Conservation (phyloP, 2,329 filamentous ascomycete species). For the Rutstroemia sp. region DNA sequence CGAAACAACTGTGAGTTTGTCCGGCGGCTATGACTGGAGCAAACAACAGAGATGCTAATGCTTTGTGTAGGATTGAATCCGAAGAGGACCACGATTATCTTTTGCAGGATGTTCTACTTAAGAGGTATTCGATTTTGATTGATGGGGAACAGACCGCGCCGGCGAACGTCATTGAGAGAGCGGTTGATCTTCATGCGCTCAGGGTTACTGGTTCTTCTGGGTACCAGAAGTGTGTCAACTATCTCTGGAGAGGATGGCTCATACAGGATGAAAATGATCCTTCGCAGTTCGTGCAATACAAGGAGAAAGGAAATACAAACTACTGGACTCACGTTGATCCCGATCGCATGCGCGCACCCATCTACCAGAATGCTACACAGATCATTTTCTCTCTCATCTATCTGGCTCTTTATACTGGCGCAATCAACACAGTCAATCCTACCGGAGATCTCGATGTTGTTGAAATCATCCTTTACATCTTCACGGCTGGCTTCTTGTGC, state of each 20-base stretch:
- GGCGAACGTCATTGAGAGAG: conserved; percentile 84
- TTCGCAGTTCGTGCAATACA: conserved; percentile 82
- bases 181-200: conserved; percentile 86
- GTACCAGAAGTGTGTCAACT: conserved; percentile 85
- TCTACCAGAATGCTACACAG: conserved; percentile 88
- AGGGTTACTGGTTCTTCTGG: conserved; percentile 84
- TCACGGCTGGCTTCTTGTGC: conserved; percentile 84
- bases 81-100: conserved; percentile 77
- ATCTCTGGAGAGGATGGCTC: conserved; percentile 93
- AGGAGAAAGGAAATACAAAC: conserved; percentile 67
- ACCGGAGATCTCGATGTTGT: conserved; percentile 75
- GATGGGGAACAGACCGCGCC: conserved; percentile 66
- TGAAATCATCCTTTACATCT: conserved; percentile 79
- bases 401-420: conserved; percentile 76
- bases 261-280: conserved; percentile 93
- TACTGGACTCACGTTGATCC: conserved; percentile 85
- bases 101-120: conserved; percentile 73
- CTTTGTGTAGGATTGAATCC: conserved; percentile 59
- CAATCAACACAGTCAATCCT: conserved; percentile 90
- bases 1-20: conserved; percentile 58
- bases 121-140: conserved; percentile 76
- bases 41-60: not conserved
- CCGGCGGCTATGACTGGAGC: not conserved
- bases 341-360: conserved; percentile 84
- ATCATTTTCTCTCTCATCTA: conserved; percentile 79